Evolutionary conservation across 1,284 basidiomycete genomes (phyloP).

Genomic region (Cutaneotrichosporon dermatis): DNA sequence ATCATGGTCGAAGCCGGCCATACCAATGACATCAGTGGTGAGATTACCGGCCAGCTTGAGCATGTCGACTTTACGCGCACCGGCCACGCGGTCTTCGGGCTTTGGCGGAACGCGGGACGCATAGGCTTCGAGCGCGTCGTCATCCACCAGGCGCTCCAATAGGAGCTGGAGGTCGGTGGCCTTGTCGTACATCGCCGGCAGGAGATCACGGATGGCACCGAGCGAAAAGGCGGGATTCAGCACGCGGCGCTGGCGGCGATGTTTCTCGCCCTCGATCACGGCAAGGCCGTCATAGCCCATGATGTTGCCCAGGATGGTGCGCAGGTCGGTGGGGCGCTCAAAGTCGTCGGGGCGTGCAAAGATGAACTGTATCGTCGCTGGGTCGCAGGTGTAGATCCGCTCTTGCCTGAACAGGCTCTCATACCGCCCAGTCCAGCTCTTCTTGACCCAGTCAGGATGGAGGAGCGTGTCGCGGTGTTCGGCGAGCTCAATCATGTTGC

Average conservation of each 20-base stretch:
- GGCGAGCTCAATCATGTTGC: neutral
- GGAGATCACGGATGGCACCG: conserved; percentile 29
- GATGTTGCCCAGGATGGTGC: conserved; percentile 53
- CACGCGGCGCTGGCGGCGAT: conserved; percentile 53
- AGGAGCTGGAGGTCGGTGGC: conserved; percentile 54
- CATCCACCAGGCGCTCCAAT: conserved; percentile 59
- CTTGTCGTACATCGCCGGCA: conserved; percentile 61
- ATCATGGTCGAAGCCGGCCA: conserved; percentile 61
- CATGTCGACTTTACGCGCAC: conserved; percentile 17
- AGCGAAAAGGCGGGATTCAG: conserved; percentile 48
- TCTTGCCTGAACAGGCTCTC: conserved; percentile 23
- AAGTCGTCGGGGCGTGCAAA: conserved; percentile 56
- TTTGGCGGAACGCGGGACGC: conserved; percentile 7
- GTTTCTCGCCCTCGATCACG: conserved; percentile 51
- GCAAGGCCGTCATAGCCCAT: conserved; percentile 43
- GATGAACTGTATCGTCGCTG: conserved; percentile 59
- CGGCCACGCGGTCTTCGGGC: conserved; percentile 14
- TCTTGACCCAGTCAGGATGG: neutral
- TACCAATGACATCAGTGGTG: conserved; percentile 63
- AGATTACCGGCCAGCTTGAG: conserved; percentile 46
- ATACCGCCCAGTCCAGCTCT: conserved; percentile 26
- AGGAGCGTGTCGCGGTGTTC: conserved; percentile 1
- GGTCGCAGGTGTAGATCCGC: conserved; percentile 60
- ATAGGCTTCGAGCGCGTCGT: conserved; percentile 45
- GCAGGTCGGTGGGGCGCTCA: conserved; percentile 63